Percentiles rank a stretch among this genome's conserved stretches.
Conservation (phyloP, 2,329 filamentous ascomycete genomes). For the Arthroderma sp. region DNA sequence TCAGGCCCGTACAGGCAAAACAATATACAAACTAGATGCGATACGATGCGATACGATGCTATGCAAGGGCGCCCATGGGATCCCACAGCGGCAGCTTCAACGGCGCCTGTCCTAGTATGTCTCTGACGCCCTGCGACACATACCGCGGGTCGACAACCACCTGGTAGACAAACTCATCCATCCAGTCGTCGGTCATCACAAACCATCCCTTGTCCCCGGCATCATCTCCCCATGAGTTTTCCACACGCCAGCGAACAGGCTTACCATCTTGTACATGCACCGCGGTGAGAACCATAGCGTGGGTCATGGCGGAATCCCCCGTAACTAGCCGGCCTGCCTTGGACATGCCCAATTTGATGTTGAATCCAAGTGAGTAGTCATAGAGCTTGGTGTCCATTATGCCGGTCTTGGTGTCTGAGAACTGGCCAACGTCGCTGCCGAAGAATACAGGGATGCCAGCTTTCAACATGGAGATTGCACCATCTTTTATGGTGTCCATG, state of each 20-base stretch:
- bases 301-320: constrained; percentile 73
- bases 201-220: constrained; percentile 72
- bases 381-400: constrained; percentile 70
- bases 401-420: constrained; percentile 52
- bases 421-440: constrained; percentile 76
- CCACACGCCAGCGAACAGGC: constrained; percentile 66
- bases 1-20: too few relatives aligned
- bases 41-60: too few relatives aligned
- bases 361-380: constrained; percentile 76
- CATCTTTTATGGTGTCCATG: constrained; percentile 55
- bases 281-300: constrained; percentile 81
- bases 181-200: constrained; percentile 73
- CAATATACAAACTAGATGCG: too few relatives aligned
- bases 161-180: constrained; percentile 74
- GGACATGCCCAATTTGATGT: constrained; percentile 56
- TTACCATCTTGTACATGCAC: constrained; percentile 62
- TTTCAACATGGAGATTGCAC: constrained; percentile 64
- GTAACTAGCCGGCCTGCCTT: constrained; percentile 63
- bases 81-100: constrained; percentile 66
- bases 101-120: constrained; percentile 58
- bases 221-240: constrained; percentile 68
- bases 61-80: constrained; percentile 64
- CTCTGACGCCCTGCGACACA: constrained; percentile 50
- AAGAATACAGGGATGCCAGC: constrained; percentile 76
- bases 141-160: constrained; percentile 66